A percentile compares a stretch with the other conserved stretches of the same genome.
Evolutionary conservation across 768 basidiomycete species (phyloP).

Genomic region (Leucosporidium yakuticum): DNA sequence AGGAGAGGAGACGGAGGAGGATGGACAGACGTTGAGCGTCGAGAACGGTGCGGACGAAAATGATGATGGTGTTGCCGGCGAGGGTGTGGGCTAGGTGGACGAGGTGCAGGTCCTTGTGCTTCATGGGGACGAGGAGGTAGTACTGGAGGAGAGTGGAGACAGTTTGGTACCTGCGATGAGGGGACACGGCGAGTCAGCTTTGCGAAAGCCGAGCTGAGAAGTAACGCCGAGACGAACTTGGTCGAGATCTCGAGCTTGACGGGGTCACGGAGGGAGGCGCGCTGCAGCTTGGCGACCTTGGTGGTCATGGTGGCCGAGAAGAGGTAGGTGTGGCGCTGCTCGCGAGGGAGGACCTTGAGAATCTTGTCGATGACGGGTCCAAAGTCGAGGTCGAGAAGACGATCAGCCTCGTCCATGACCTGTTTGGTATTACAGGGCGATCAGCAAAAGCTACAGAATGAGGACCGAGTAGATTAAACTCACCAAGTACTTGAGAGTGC

Average conservation of each 20-base stretch:
- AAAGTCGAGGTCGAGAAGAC: slow-evolving; percentile 92
- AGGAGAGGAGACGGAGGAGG: slow-evolving; percentile 80
- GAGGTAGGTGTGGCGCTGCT: slow-evolving; percentile 79
- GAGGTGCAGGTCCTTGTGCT: slow-evolving; percentile 85
- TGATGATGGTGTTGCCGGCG: slow-evolving; percentile 86
- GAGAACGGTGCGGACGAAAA: slow-evolving; percentile 92
- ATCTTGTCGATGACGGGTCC: slow-evolving; percentile 93
- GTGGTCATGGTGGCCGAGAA: slow-evolving; percentile 99
- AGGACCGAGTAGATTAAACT: slow-evolving; percentile 38
- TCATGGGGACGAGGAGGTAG: slow-evolving; percentile 85
- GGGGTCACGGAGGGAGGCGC: slow-evolving; percentile 90
- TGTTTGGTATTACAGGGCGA: slow-evolving; percentile 40
- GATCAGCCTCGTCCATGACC: slow-evolving; percentile 98
- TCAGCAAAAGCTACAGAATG: neutral
- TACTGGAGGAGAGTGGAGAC: slow-evolving; percentile 92
- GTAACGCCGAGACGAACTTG: slow-evolving; percentile 56
- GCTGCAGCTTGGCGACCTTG: slow-evolving; percentile 91
- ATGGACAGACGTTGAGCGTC: slow-evolving; percentile 86
- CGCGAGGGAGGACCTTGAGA: slow-evolving; percentile 86
- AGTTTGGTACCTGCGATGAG: slow-evolving; percentile 75
- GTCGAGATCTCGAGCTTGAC: slow-evolving; percentile 84
- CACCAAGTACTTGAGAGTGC: slow-evolving; percentile 80
- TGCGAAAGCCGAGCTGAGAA: neutral
- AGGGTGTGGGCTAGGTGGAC: slow-evolving; percentile 82
- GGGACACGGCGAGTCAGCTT: neutral